Evolutionary conservation across 73 alveolate genomes (phyloP).

Genomic region (Tetrahymena malaccensis): DNA sequence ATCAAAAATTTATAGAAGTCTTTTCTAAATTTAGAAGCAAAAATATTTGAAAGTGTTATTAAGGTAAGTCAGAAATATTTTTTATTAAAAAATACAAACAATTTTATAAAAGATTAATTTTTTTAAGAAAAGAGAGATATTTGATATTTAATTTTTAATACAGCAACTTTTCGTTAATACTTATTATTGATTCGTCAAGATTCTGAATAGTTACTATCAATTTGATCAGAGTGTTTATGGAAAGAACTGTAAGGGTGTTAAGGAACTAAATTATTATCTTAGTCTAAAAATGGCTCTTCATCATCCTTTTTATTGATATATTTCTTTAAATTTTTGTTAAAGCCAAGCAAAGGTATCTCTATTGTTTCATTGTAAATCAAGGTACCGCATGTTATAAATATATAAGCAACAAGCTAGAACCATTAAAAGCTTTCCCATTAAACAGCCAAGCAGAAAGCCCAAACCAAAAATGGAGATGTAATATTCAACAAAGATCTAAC

Average conservation of each 20-base stretch:
- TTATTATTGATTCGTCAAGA: neutral
- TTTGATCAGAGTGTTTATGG: neutral
- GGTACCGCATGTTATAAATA: constrained; percentile 72
- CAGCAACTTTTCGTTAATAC: neutral
- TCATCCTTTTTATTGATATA: neutral
- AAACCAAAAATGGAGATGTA: constrained; percentile 73
- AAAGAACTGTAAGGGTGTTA: neutral
- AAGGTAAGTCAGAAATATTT: neutral
- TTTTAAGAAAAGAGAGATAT: neutral
- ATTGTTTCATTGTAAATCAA: constrained; percentile 74
- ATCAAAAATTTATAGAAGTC: no score
- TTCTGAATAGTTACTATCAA: neutral
- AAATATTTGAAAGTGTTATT: no score
- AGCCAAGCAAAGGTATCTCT: neutral
- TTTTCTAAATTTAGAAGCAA: neutral
- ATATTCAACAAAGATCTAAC: constrained; percentile 70
- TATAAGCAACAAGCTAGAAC: constrained; percentile 81
- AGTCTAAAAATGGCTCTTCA: neutral
- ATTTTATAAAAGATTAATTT: neutral
- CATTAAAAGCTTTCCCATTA: constrained; percentile 69
- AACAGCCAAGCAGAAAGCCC: constrained; percentile 66
- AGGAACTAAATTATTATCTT: neutral
- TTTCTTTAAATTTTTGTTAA: neutral
- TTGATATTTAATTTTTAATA: no score
- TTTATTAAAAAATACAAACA: neutral